Percentiles rank a stretch among this genome's conserved stretches.
These are phyloP conservation scores for Yamadazyma trypodendri DNA, from an alignment of 1,139 yeast genomes.

Conservation along the genomic window DNA sequence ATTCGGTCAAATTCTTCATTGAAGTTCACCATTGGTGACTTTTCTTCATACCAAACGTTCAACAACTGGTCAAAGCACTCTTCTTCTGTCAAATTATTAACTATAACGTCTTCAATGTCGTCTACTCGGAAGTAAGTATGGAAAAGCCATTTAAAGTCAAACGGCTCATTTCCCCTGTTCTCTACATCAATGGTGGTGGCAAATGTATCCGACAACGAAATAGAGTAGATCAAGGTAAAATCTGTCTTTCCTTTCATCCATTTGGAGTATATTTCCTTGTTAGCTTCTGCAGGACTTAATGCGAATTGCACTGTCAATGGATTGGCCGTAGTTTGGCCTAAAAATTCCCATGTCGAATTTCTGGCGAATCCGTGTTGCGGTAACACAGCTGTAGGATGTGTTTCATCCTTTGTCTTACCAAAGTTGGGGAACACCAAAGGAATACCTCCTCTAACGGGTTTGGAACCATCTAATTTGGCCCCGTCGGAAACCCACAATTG, in stretches of 20 bases:
- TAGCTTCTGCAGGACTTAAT: constrained; percentile 78
- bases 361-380: constrained; percentile 98
- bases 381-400: constrained; percentile 45
- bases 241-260: constrained; percentile 56
- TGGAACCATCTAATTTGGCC: constrained; percentile 85
- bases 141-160: constrained; percentile 92
- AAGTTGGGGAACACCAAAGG: constrained; percentile 95
- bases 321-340: constrained; percentile 66
- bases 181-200: constrained; percentile 71
- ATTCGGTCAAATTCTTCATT: constrained; percentile 82
- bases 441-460: constrained; percentile 95
- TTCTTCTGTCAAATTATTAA: constrained; percentile 73
- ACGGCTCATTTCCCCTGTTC: constrained; percentile 61
- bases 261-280: constrained; percentile 55
- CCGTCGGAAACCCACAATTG: constrained; percentile 64
- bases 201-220: constrained; percentile 58
- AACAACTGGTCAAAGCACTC: constrained; percentile 73
- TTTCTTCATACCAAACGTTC: constrained; percentile 61
- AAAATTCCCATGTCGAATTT: constrained; percentile 84
- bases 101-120: constrained; percentile 74
- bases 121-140: constrained; percentile 83
- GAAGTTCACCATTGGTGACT: constrained; percentile 70
- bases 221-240: constrained; percentile 73
- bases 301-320: constrained; percentile 83
- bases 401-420: constrained; percentile 58